Evolutionary conservation across 1,139 yeast genomes (phyloP).

Genomic region (Ogataea hybrid): DNA sequence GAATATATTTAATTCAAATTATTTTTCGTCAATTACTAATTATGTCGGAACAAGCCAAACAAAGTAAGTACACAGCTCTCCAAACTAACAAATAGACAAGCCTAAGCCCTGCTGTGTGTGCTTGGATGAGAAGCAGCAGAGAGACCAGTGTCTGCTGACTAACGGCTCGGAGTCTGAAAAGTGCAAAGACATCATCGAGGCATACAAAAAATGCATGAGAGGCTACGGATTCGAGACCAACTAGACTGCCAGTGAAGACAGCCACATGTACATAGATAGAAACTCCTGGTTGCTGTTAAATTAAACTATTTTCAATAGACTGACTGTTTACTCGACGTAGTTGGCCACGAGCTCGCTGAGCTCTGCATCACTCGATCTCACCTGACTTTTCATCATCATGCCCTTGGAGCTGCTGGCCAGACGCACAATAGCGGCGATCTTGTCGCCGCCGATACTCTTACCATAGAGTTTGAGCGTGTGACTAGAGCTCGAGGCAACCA

Average conservation of each 20-base stretch:
- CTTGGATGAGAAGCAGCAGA: slow-evolving; percentile 71
- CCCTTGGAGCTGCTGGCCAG: slow-evolving; percentile 73
- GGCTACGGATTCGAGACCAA: slow-evolving; percentile 73
- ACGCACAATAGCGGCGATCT: slow-evolving; percentile 67
- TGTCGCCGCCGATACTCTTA: slow-evolving; percentile 68
- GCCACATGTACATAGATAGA: background rate
- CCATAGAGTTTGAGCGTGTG: slow-evolving; percentile 85
- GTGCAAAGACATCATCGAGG: slow-evolving; percentile 66
- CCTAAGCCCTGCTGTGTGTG: slow-evolving; percentile 98
- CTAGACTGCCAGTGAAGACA: background rate
- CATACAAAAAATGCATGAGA: slow-evolving; percentile 87
- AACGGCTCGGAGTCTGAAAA: slow-evolving; percentile 85
- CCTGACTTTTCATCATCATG: slow-evolving; percentile 74
- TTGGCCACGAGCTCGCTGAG: slow-evolving; percentile 47
- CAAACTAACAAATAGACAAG: slow-evolving; percentile 36
- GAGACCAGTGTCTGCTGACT: slow-evolving; percentile 84
- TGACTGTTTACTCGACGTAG: slow-evolving; percentile 31
- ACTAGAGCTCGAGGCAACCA: slow-evolving; percentile 48
- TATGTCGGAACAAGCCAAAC: slow-evolving; percentile 24
- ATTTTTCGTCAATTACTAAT: slow-evolving; percentile 1
- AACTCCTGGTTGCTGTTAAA: background rate
- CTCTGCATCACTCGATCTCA: slow-evolving; percentile 60
- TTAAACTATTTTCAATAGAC: slow-evolving; percentile 1
- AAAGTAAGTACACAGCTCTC: slow-evolving; percentile 16
- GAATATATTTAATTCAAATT: background rate